phyloP scores from a whole-genome alignment of 2,329 filamentous ascomycete genomes.

The Calonectria leucothoes region DNA sequence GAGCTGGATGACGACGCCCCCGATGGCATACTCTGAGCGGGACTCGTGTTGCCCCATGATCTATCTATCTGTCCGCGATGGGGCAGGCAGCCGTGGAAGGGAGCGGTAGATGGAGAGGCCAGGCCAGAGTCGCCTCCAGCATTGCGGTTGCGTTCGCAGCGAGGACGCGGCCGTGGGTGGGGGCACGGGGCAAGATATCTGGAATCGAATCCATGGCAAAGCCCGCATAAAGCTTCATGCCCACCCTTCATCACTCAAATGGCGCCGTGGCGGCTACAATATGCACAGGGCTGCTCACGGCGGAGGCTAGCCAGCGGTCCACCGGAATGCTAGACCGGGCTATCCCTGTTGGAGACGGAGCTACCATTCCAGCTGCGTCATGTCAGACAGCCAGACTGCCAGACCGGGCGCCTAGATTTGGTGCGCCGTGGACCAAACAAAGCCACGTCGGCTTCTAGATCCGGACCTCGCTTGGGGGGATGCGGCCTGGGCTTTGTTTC shows the following conservation, averaged over 20 bases:
- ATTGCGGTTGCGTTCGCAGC: neutral
- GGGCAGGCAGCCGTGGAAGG: neutral
- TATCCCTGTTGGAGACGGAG: neutral
- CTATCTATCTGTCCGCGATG: neutral
- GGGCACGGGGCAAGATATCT: neutral
- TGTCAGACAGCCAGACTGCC: neutral
- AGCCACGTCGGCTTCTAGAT: neutral
- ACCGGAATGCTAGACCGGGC: conserved; percentile 1
- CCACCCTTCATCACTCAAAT: neutral
- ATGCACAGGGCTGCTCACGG: neutral
- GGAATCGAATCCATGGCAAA: neutral
- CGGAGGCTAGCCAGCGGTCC: neutral
- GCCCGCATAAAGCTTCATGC: neutral
- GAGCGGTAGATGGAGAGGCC: neutral
- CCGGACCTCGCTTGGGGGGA: neutral
- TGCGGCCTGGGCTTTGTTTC: neutral
- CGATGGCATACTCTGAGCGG: neutral
- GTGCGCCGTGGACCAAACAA: no score
- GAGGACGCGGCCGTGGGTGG: neutral
- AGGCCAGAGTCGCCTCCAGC: neutral
- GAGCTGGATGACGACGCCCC: neutral
- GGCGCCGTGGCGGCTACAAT: neutral
- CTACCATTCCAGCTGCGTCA: neutral
- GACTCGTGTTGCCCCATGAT: neutral
- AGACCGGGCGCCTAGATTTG: neutral